phyloP scores from a whole-genome alignment of 2,329 filamentous ascomycete species.

The Colletotrichum sp. region DNA sequence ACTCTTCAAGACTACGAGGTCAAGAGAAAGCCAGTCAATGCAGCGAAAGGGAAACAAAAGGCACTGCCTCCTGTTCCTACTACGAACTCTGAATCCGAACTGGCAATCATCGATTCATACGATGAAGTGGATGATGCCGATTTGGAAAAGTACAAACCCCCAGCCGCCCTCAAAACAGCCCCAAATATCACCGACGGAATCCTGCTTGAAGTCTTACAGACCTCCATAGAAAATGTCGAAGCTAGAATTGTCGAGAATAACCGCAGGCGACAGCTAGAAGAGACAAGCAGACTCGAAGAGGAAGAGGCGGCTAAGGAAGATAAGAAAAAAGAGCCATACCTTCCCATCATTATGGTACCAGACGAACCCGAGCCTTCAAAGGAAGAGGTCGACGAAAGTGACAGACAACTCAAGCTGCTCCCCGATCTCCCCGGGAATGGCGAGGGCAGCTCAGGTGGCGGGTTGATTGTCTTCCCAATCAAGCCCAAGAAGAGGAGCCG shows the following conservation, averaged over 20 bases:
- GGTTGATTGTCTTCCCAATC: conserved; percentile 10
- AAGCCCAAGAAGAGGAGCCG: conserved; percentile 31
- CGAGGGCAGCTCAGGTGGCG: background rate
- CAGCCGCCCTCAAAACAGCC: conserved; percentile 42
- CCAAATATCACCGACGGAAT: conserved; percentile 44
- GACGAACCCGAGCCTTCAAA: background rate
- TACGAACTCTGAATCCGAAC: conserved; percentile 20
- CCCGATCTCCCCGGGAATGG: background rate
- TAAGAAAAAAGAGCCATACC: conserved; percentile 39
- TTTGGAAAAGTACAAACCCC: conserved; percentile 54
- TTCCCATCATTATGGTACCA: conserved; percentile 35
- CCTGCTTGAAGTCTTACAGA: conserved; percentile 44
- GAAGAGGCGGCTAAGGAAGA: conserved; percentile 12
- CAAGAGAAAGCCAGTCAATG: background rate
- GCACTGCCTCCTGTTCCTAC: background rate
- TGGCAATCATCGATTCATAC: conserved; percentile 27
- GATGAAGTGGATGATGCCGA: conserved; percentile 36
- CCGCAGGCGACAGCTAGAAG: conserved; percentile 30
- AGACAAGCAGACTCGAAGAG: conserved; percentile 26
- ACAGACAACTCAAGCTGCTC: background rate
- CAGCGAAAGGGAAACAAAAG: background rate
- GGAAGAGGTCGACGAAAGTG: background rate
- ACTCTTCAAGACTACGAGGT: conserved; percentile 23
- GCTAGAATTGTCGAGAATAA: conserved; percentile 38
- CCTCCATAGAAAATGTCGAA: conserved; percentile 52